Percentiles rank a stretch among this genome's conserved stretches.
Evolutionary conservation across 208 protist species (phyloP).

Genomic region (Angomonas desouzai): DNA sequence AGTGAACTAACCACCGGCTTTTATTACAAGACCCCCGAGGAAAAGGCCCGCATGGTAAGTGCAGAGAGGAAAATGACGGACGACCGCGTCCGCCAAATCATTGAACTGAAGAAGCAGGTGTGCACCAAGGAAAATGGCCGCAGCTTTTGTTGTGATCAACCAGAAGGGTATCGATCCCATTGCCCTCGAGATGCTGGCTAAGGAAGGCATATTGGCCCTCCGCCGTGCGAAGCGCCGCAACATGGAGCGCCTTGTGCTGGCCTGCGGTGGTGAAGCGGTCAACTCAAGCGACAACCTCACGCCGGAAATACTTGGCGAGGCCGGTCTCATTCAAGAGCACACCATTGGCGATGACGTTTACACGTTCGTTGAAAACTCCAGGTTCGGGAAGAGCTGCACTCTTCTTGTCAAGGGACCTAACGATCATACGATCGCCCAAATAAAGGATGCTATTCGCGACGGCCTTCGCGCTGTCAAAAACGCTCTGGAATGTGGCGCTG

Average conservation of each 20-base stretch:
- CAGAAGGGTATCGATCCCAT: conserved; percentile 99
- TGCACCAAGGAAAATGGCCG: conserved; percentile 93
- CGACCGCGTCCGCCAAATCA: conserved; percentile 96
- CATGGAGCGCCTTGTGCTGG: conserved; percentile 98
- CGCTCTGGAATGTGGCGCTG: conserved; percentile 91
- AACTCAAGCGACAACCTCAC: conserved; percentile 98
- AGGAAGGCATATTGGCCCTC: conserved; percentile 98
- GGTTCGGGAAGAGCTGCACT: conserved; percentile 97
- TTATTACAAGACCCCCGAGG: conserved; percentile 96
- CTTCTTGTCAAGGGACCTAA: conserved; percentile 99
- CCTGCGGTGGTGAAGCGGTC: conserved; percentile 97
- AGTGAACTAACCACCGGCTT: conserved; percentile 98
- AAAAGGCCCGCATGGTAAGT: conserved; percentile 97
- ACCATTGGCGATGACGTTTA: conserved; percentile 99
- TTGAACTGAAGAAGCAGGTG: conserved; percentile 98
- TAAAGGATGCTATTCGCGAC: conserved; percentile 99
- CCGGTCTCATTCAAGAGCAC: conserved; percentile 98
- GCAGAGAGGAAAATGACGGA: conserved; percentile 97
- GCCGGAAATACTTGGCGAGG: conserved; percentile 93
- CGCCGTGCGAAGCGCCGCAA: conserved; percentile 99
- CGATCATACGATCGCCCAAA: conserved; percentile 98
- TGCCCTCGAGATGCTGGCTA: conserved; percentile 99
- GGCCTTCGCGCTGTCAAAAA: conserved; percentile 99
- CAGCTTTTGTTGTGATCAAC: conserved; percentile 99
- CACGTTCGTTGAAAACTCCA: conserved; percentile 99